Percentiles rank a stretch among this genome's conserved stretches.
Conservation (phyloP, 1,284 basidiomycete genomes). For the Bondarzewia mesenterica region DNA sequence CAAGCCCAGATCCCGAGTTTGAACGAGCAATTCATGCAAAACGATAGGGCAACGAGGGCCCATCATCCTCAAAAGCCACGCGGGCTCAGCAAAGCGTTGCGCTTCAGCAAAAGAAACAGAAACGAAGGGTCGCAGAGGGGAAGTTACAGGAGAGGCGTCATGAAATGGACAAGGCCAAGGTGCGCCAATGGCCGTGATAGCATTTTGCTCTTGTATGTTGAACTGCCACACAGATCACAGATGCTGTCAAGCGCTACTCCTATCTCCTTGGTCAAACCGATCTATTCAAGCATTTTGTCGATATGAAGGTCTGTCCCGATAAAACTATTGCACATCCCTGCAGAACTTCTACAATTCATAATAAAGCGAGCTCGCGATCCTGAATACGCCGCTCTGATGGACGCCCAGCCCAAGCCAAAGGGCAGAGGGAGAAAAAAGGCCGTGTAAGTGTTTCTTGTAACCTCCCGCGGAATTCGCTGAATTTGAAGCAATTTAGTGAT, state of each 20-base stretch:
- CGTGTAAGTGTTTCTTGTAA: conserved; percentile 37
- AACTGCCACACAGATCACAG: conserved; percentile 56
- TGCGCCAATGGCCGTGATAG: conserved; percentile 18
- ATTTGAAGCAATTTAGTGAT: conserved; percentile 51
- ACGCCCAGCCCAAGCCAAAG: conserved; percentile 75
- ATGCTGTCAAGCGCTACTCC: conserved; percentile 91
- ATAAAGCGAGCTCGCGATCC: conserved; percentile 82
- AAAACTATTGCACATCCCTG: no score
- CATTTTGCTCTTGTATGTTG: neutral
- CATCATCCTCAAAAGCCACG: conserved; percentile 27
- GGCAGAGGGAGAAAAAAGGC: conserved; percentile 77
- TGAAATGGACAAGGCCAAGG: conserved; percentile 81
- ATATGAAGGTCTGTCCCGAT: conserved; percentile 71
- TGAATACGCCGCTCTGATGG: conserved; percentile 86
- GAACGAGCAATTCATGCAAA: conserved; percentile 9
- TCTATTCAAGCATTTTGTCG: conserved; percentile 92
- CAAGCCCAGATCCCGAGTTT: conserved; percentile 12
- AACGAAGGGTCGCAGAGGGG: conserved; percentile 60
- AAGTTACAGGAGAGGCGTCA: conserved; percentile 61
- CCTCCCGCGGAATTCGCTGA: neutral
- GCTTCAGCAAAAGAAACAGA: conserved; percentile 48
- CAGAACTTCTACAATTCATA: conserved; percentile 2
- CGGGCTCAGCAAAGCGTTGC: conserved; percentile 32
- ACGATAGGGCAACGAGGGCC: conserved; percentile 18
- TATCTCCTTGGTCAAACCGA: conserved; percentile 95